Base-by-base conservation (phyloP, 139 green algal species). In the Micractinium sp. region DNA sequence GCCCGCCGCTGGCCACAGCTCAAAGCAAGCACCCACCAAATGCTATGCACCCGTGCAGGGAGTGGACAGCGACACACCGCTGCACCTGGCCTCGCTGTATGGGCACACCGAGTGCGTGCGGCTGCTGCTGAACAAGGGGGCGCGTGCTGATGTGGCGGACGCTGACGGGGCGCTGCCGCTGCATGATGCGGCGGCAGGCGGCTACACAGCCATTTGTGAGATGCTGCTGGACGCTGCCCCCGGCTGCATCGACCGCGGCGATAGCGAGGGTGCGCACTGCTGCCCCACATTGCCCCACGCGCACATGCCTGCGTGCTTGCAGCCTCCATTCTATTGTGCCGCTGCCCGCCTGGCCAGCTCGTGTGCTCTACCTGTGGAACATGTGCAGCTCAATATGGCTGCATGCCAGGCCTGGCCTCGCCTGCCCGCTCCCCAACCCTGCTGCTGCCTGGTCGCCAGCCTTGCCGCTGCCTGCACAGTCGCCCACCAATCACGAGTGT, bases 51-150 rank as follows among this genome's bases (percentile, higher is more conserved):
- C 53, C 25, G 41, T 61, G 53, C 86, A 90, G 80, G 84, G 84
- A 31, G 71, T 19, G 15, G 82, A 90, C 41, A 69, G 82, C 25
- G 90, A 93, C 83, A 90, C 87, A 0, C 61, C 87, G 36, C 80
- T 93, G 5, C 90, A 93, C 81, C 87, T 93, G 12, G 90, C 90
- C 1, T 27, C 87, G 25, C 76, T 93, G 41, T 91, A 91, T 60
- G 90, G 90, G 31, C 82, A 89, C 35, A 27, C 86, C 33, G 87
- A 87, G 13, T 91, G 87, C 61, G 87, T 88, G 60, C 74, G 85
- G 63, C 20, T 93, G 53, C 85, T 93, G 60, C 77, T 93, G 15
- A 74, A 93, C 5, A 23, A 23, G 0, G 90, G 90, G 12, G 85
- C 87, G 0, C 47, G 56, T 25, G 77, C 90, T 15, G 74, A 86